Conservation (phyloP, 768 basidiomycete genomes). For the Tephrocybe sp. region DNA sequence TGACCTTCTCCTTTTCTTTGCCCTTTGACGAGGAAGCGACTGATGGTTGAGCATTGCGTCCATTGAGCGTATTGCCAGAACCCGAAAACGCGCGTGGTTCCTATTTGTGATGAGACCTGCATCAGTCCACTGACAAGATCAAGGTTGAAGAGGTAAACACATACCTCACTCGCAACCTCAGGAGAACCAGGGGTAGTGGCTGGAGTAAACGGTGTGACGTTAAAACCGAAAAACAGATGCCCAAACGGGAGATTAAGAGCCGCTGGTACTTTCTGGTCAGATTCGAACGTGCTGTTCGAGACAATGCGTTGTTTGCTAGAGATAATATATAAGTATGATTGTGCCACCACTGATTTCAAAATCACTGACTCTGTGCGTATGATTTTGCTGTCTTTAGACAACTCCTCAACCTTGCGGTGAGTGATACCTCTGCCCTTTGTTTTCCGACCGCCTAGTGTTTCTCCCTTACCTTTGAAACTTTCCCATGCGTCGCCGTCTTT, state of each 20-base stretch:
- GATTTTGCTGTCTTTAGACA: slow-evolving; percentile 83
- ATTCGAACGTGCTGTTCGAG: slow-evolving; percentile 75
- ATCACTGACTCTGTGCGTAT: slow-evolving; percentile 81
- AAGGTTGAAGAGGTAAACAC: no score
- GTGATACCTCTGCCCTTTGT: slow-evolving; percentile 95
- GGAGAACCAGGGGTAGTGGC: slow-evolving; percentile 31
- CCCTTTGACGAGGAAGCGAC: slow-evolving; percentile 39
- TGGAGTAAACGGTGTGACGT: slow-evolving; percentile 68
- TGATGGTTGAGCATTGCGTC: slow-evolving; percentile 35
- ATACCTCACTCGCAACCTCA: slow-evolving; percentile 21
- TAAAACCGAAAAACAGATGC: slow-evolving; percentile 96
- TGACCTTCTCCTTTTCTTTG: slow-evolving; percentile 54
- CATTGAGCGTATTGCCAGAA: slow-evolving; percentile 66
- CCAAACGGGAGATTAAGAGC: slow-evolving; percentile 90
- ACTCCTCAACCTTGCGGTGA: slow-evolving; percentile 78
- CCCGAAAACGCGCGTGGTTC: slow-evolving; percentile 58
- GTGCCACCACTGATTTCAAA: not conserved
- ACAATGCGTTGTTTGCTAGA: slow-evolving; percentile 80
- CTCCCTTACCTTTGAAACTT: slow-evolving; percentile 94
- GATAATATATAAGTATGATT: slow-evolving; percentile 15
- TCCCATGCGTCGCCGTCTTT: slow-evolving; percentile 88
- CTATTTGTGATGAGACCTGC: slow-evolving; percentile 22
- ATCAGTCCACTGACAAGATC: no score
- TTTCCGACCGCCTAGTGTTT: slow-evolving; percentile 86
- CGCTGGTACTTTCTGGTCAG: slow-evolving; percentile 80